Conservation (phyloP, 257 asterid genomes). For the Nicotiana obtusifolia region DNA sequence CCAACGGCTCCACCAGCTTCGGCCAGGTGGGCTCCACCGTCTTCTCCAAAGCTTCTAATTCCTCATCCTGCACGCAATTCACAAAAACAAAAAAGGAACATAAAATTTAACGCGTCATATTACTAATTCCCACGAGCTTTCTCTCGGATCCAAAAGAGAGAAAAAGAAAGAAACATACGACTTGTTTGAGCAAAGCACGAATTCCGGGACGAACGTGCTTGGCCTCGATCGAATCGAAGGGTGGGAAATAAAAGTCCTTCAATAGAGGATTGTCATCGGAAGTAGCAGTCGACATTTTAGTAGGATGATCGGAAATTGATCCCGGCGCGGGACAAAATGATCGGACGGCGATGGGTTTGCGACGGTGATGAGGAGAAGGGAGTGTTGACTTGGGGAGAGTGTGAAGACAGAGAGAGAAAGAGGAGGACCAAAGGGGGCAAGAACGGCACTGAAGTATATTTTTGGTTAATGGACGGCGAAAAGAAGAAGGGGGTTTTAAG, state of each 20-base stretch:
- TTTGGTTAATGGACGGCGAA: conserved; percentile 26
- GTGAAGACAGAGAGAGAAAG: conserved; percentile 59
- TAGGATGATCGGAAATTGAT: conserved; percentile 8
- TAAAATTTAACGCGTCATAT: background rate
- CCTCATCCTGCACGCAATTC: conserved; percentile 44
- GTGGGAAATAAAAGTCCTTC: conserved; percentile 80
- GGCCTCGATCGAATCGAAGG: conserved; percentile 68
- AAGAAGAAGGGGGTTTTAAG: conserved; percentile 13
- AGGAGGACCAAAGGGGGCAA: conserved; percentile 72
- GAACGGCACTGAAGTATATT: conserved; percentile 41
- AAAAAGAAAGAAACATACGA: conserved; percentile 32
- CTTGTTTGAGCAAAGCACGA: conserved; percentile 65
- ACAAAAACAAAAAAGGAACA: background rate
- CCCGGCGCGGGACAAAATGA: conserved; percentile 35
- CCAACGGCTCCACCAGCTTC: conserved; percentile 95
- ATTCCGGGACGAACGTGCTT: conserved; percentile 88
- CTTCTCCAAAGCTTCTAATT: conserved; percentile 74
- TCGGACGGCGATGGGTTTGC: conserved; percentile 27
- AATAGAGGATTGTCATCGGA: conserved; percentile 58
- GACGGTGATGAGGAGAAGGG: background rate
- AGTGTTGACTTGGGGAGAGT: conserved; percentile 20
- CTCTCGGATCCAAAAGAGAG: background rate
- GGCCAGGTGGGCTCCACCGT: conserved; percentile 94
- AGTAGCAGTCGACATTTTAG: conserved; percentile 14
- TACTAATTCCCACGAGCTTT: background rate